A percentile compares a stretch with the other conserved stretches of the same genome.
Evolutionary conservation across 179 eudicot species (phyloP).

Genomic region (Nepenthes alata): DNA sequence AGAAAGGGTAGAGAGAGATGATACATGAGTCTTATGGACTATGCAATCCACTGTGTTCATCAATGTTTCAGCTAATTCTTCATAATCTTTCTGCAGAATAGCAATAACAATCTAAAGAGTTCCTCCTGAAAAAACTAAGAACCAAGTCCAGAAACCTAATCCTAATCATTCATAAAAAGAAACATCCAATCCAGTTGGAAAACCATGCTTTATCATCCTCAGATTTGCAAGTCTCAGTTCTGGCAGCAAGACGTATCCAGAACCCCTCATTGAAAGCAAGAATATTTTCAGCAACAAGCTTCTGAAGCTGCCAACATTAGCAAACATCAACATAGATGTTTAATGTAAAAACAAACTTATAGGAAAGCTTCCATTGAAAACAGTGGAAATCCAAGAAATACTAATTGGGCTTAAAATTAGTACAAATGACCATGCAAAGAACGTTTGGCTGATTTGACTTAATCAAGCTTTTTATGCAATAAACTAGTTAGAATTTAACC

Average conservation of each 20-base stretch:
- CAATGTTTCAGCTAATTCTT: constrained; percentile 71
- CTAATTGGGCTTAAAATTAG: too few species aligned
- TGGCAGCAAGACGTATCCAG: constrained; percentile 95
- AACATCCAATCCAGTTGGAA: constrained; percentile 12
- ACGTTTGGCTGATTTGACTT: too few species aligned
- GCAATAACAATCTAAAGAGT: neutral
- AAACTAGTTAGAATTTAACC: too few species aligned
- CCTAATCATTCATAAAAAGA: neutral
- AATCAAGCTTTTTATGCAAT: too few species aligned
- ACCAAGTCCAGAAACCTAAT: neutral
- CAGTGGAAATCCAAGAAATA: too few species aligned
- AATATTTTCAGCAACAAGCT: constrained; percentile 81
- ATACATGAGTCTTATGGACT: constrained; percentile 78
- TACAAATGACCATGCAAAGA: too few species aligned
- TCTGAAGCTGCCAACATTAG: constrained; percentile 43
- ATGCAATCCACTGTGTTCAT: constrained; percentile 86
- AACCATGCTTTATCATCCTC: constrained; percentile 90
- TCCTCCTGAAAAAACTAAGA: neutral
- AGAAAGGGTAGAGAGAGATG: constrained; percentile 7
- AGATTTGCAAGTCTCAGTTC: constrained; percentile 90
- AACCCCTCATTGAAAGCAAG: constrained; percentile 92
- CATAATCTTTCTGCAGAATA: constrained; percentile 78
- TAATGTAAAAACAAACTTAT: too few species aligned
- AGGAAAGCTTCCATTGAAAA: too few species aligned
- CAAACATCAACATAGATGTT: neutral